Percentiles rank a stretch among this genome's conserved stretches.
Conservation (phyloP, 2,329 filamentous ascomycete genomes). For the Stachybotrys elegans region DNA sequence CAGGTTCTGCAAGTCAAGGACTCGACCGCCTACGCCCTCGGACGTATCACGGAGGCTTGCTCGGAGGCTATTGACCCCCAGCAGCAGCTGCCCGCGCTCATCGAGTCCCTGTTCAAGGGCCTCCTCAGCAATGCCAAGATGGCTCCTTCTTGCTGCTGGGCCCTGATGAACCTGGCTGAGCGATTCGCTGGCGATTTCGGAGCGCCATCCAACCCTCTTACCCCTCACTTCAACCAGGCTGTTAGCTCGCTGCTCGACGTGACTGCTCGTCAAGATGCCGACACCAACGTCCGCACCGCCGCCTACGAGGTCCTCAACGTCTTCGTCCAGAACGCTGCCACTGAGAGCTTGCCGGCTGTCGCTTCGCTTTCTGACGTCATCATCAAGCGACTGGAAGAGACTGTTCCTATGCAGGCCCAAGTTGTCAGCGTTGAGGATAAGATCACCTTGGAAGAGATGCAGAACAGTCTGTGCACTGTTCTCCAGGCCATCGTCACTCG, state of each 20-base stretch:
- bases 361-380: conserved; percentile 82
- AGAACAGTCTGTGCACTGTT: conserved; percentile 89
- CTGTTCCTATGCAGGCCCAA: conserved; percentile 82
- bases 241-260: conserved; percentile 79
- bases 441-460: conserved; percentile 94
- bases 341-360: conserved; percentile 76
- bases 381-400: conserved; percentile 85
- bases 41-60: conserved; percentile 91
- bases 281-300: conserved; percentile 86
- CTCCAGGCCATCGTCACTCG: conserved; percentile 87
- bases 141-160: conserved; percentile 98
- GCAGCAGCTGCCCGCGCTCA: conserved; percentile 76
- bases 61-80: conserved; percentile 85
- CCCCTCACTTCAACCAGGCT: conserved; percentile 88
- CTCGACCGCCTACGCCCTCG: conserved; percentile 91
- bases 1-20: conserved; percentile 85
- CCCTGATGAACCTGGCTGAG: conserved; percentile 95
- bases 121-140: conserved; percentile 92
- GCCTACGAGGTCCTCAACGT: conserved; percentile 96
- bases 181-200: conserved; percentile 86
- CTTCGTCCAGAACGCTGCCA: conserved; percentile 86
- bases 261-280: conserved; percentile 75
- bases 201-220: conserved; percentile 73
- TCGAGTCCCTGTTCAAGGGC: conserved; percentile 84
- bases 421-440: conserved; percentile 96